Percentiles rank a stretch among this genome's conserved stretches.
These are phyloP conservation scores for Quambalaria eucalypti DNA, from an alignment of 1,284 basidiomycete genomes.

Conservation along the genomic window DNA sequence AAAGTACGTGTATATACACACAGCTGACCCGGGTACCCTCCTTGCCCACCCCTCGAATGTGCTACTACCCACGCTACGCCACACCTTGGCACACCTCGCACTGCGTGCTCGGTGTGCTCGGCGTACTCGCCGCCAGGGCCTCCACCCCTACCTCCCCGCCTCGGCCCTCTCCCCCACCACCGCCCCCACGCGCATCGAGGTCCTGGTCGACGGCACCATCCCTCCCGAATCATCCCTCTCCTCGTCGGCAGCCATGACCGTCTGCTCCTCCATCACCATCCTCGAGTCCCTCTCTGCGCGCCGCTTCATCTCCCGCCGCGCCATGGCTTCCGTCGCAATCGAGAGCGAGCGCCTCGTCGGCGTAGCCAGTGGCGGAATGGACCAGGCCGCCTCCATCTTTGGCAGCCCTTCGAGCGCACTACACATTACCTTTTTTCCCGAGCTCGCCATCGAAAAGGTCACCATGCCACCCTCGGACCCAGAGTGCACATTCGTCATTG, in stretches of 20 bases:
- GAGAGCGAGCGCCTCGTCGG: conserved; percentile 36
- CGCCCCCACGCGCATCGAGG: conserved; percentile 21
- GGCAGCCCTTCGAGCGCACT: conserved; percentile 31
- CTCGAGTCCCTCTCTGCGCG: conserved; percentile 37
- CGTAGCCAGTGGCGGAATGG: conserved; percentile 44
- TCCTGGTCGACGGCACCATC: conserved; percentile 41
- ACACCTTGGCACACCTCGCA: neutral
- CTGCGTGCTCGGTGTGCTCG: neutral
- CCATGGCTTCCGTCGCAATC: conserved; percentile 43
- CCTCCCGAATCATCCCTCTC: conserved; percentile 38
- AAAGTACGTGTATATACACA: too few species aligned
- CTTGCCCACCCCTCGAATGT: too few species aligned
- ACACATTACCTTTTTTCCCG: conserved; percentile 39
- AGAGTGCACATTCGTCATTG: conserved; percentile 34
- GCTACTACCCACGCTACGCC: too few species aligned
- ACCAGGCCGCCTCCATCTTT: conserved; percentile 43
- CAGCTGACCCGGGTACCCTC: too few species aligned
- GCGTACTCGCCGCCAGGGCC: conserved; percentile 11
- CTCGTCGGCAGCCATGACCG: conserved; percentile 43
- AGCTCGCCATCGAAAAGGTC: conserved; percentile 19
- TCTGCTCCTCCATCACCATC: conserved; percentile 33
- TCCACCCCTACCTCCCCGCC: conserved; percentile 33
- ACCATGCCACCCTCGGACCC: conserved; percentile 16
- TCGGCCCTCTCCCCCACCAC: conserved; percentile 4
- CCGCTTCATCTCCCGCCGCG: conserved; percentile 22